These are phyloP conservation scores for Aspergillus leporis DNA, from an alignment of 495 filamentous ascomycete genomes.

Conservation along the genomic window DNA sequence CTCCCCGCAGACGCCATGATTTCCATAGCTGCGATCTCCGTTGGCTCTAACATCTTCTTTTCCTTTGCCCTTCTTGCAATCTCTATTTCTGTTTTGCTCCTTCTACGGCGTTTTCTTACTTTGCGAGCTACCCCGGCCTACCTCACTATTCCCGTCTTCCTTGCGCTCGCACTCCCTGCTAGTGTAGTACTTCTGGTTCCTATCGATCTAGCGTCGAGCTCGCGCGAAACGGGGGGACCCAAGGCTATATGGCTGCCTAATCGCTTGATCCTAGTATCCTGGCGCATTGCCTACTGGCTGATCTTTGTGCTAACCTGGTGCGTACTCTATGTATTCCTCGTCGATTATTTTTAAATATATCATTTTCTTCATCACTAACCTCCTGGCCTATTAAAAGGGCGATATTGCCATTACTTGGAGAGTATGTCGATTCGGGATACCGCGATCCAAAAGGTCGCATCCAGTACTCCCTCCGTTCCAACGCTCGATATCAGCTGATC, in stretches of 20 bases:
- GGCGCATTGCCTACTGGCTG: constrained; percentile 95
- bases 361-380: constrained; percentile 4
- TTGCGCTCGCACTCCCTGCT: constrained; percentile 87
- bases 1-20: constrained; percentile 23
- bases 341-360: not conserved
- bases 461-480: constrained; percentile 78
- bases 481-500: constrained; percentile 84
- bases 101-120: constrained; percentile 85
- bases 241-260: constrained; percentile 69
- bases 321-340: constrained; percentile 11
- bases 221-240: constrained; percentile 64
- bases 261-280: constrained; percentile 72
- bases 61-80: constrained; percentile 68
- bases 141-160: constrained; percentile 87
- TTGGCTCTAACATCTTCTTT: constrained; percentile 74
- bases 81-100: constrained; percentile 72
- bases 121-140: constrained; percentile 89
- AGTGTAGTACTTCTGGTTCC: constrained; percentile 94
- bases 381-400: constrained; percentile 53
- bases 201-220: constrained; percentile 90
- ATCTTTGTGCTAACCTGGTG: constrained; percentile 94
- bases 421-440: constrained; percentile 91
- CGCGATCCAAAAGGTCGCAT: constrained; percentile 79
- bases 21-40: constrained; percentile 39
- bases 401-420: constrained; percentile 88